Evolutionary conservation across 805 yeast species (phyloP), one percentile per base, ranked within the genome.

Genomic region (Hemisphaericaspora nanyangensis): DNA sequence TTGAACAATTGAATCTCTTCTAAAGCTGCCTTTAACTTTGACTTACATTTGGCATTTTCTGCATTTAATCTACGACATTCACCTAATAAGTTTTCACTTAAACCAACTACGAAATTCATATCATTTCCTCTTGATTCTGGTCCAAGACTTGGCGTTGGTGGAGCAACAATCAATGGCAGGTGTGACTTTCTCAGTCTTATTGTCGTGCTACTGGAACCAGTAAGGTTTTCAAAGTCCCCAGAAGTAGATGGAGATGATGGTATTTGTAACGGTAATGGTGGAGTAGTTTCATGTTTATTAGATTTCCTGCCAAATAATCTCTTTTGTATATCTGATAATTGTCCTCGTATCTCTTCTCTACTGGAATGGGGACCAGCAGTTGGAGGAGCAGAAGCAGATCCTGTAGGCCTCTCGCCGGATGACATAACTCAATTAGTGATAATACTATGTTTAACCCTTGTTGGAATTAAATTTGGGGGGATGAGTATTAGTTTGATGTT

Each of bases 11-110:
- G 62, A 34, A 68, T 60, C 37, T 76, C 79, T 18, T 70, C 73
- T 31, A 60, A 59, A n/a, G 66, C 49, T 2, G 65, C 49, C 43
- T 65, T 67, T 44, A 79, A 49, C 45, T 66, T 68, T 13, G 56
- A 46, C 43, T 72, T 71, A 45, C 71, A 65, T 45, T 60, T 63
- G 38, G 70, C 70, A 54, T 76, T 80, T 42, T 82, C 87, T 18
- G 84, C 80, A 39, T 78, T 82, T 40, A 85, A 65, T 44, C 82
- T 71, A 48, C 90, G 74, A 51, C 89, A 83, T 56, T 85, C 88
- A 31, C 74, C 63, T 13, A 85, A 68, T 45, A 85, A 62, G 41
- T 82, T 82, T 50, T 85, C 91, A 60, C 87, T 80, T 40, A 85
- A 59, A 4, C 85, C 87, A 42, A 83, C 83, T 12, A 83, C 79